phyloP scores from a whole-genome alignment of 225 moss, liverwort and hornwort species.

The Neckera pumila region DNA sequence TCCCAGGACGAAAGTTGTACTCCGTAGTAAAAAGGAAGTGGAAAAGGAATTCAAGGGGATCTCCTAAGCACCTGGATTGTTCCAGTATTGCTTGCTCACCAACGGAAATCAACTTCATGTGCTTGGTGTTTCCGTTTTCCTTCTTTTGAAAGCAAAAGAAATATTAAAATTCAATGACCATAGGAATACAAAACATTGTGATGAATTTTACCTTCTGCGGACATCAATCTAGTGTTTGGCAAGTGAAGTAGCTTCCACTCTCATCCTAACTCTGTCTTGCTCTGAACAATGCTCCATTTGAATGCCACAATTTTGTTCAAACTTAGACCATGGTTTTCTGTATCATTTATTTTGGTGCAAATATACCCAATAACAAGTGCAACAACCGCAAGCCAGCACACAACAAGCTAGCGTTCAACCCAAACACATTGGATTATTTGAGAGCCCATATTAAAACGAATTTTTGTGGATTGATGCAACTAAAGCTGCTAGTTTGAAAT shows the following conservation, averaged over 20 bases:
- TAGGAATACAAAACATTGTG: background rate
- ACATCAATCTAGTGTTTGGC: background rate
- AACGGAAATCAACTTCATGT: too few species aligned
- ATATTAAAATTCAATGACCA: background rate
- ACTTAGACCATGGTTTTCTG: background rate
- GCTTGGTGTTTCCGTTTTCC: background rate
- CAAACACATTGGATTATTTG: too few species aligned
- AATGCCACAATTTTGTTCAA: background rate
- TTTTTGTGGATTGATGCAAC: too few species aligned
- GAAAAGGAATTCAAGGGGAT: background rate
- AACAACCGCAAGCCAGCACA: background rate
- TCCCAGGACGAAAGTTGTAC: background rate
- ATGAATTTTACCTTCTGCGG: background rate
- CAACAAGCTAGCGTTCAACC: too few species aligned
- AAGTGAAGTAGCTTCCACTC: background rate
- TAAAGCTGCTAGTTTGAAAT: background rate
- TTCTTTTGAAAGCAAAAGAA: background rate
- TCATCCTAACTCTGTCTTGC: background rate
- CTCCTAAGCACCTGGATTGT: background rate
- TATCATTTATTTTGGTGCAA: background rate
- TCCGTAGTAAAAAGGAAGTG: background rate
- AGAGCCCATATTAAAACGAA: too few species aligned
- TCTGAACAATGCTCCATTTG: background rate
- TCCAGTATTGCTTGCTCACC: background rate
- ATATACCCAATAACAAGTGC: background rate